phyloP scores from a whole-genome alignment of 768 basidiomycete genomes.

The Mycena pura region DNA sequence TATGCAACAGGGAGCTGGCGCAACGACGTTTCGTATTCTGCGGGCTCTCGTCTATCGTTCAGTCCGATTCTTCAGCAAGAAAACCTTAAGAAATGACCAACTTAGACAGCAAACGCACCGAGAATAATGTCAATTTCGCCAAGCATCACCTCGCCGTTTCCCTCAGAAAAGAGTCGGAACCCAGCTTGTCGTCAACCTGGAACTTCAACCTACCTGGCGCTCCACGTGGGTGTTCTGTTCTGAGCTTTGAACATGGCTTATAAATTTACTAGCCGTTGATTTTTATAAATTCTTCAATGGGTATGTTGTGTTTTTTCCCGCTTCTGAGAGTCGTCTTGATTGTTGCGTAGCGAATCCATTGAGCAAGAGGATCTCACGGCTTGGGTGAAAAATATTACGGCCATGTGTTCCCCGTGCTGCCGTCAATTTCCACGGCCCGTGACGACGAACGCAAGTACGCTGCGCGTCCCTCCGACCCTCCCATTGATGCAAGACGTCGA shows the following conservation, averaged over 20 bases:
- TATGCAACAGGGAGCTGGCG: no score
- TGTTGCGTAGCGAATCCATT: constrained; percentile 51
- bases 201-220: constrained; percentile 66
- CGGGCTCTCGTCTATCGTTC: no score
- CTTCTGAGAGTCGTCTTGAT: not conserved
- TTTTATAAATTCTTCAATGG: constrained; percentile 46
- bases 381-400: no score
- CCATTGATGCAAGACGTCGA: no score
- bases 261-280: constrained; percentile 45
- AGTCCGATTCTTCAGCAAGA: no score
- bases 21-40: no score
- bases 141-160: constrained; percentile 67
- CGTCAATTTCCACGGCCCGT: no score
- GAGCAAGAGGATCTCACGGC: constrained; percentile 70
- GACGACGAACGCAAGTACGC: no score
- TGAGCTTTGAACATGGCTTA: not conserved
- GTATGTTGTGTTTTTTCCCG: not conserved
- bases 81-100: constrained; percentile 50
- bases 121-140: constrained; percentile 72
- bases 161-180: constrained; percentile 66
- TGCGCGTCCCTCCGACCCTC: no score
- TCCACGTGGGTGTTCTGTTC: constrained; percentile 34
- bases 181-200: constrained; percentile 63
- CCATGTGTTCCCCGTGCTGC: no score
- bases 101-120: constrained; percentile 62